Evolutionary conservation across 2,329 filamentous ascomycete species (phyloP), one percentile per base, ranked within the genome.

Genomic region (Epicoccum sorghinum): DNA sequence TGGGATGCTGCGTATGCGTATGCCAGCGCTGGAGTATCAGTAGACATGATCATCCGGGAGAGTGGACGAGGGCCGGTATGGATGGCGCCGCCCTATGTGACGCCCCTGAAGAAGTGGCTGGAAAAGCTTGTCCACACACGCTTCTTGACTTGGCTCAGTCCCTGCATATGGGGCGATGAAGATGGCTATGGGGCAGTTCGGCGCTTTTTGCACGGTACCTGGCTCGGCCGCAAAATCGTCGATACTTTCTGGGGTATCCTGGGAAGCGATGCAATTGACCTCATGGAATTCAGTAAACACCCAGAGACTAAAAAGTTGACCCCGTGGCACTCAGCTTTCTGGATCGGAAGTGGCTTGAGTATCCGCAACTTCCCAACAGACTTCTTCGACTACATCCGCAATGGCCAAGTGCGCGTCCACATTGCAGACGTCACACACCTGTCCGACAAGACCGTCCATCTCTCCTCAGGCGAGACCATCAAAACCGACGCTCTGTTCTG

Each of bases 111-210:
- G 69, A 82, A 81, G 53, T 86, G 84, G 81, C 75, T 90, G 0
- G 88, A 91, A 71, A 85, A 87, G 62, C 79, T 91, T 4, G 81
- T 88, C 4, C 82, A 83, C 29, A 88, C 84, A 0, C 85, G 89
- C 0, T 80, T 89, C 59, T 74, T 92, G 47, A 89, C 85, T 2
- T 91, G 87, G 86, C 86, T 93, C 72, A 87, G 84, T 46, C 89
- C 90, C 0, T 92, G 89, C 67, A 81, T 89, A 12, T 93, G 88
- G 86, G 87, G 53, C 86, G 4, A 77, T 80, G 1, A 82, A 80
- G 2, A 86, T 86, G 64, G 87, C 86, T 1, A 88, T 82, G 64
- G 79, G 10, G 75, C 74, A 9, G 76, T 84, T 2, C 79, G 85
- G 3, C 66, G 71, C 8, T 84, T 88, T 55, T 76, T 86, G 41